Percentiles rank a stretch among this genome's conserved stretches.
Evolutionary conservation across 2,329 filamentous ascomycete species (phyloP).

Genomic region (Fusarium nisikadoi): DNA sequence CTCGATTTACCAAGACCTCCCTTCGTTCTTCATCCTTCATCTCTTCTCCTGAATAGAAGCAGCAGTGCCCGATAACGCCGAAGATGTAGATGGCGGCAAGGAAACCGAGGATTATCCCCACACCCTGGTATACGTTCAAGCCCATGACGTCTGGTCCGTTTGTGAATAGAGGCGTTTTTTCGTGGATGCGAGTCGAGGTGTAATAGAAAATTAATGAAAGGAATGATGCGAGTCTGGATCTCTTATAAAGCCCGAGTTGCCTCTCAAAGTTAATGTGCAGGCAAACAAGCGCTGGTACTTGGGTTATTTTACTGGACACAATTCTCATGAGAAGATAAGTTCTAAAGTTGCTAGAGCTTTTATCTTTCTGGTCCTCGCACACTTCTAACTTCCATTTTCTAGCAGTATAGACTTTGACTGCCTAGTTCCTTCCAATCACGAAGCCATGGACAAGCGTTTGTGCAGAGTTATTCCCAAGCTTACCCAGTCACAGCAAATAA

Average conservation of each 20-base stretch:
- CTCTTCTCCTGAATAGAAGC: background rate
- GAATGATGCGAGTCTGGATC: background rate
- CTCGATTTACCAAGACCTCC: background rate
- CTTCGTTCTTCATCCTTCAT: background rate
- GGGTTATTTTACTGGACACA: background rate
- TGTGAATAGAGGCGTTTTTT: background rate
- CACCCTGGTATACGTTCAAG: fast-evolving
- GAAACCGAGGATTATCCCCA: background rate
- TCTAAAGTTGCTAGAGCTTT: background rate
- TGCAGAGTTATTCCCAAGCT: background rate
- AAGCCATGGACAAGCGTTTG: background rate
- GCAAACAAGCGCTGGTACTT: background rate
- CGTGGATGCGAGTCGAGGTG: background rate
- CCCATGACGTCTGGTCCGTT: background rate
- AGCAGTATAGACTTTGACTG: background rate
- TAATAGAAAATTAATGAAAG: background rate
- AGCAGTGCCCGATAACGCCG: background rate
- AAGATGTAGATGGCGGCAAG: background rate
- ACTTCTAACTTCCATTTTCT: background rate
- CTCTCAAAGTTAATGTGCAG: background rate
- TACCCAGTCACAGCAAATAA: background rate
- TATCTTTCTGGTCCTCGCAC: background rate
- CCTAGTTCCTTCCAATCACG: background rate
- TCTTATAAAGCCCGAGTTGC: background rate
- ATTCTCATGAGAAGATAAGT: background rate